Evolutionary conservation across 495 filamentous ascomycete species (phyloP), one percentile per base, ranked within the genome.

Genomic region (Astrothelium macrocarpum): DNA sequence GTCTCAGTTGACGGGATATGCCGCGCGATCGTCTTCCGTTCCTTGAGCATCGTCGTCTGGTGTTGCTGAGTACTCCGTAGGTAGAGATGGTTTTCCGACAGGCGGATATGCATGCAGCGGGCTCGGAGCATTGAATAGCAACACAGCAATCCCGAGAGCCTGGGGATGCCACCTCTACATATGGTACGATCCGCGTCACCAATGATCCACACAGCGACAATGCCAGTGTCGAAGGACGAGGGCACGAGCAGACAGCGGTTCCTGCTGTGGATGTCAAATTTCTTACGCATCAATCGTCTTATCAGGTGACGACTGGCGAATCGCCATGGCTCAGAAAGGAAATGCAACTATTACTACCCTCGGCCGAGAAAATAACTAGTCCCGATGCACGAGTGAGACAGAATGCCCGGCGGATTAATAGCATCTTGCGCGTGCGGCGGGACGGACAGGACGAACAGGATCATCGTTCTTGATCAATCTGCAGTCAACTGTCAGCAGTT

Each of bases 321-420:
- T 56, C 49, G 49, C 49, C 7, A 5, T 9, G 49, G 9, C 5
- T 25, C 4, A 56, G 25, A 5, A 20, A 23, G 45, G 11, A 14
- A 5, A 18, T 20, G 20, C 49, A 29, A 20, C 49, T 9, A 56
- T 25, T 25, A 28, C 49, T 11, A 20, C 49, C 9, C 49, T 56
- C 49, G 49, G 49, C 49, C 49, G 49, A 56, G 49, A 28, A 20
- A 2, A 20, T 10, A 9, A 7, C 49, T 56, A 10, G 23, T 56
- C 49, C 25, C 49, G 49, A 56, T 29, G 49, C 49, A 56, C 20
- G 25, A 56, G 49, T 56, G 49, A 56, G 49, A 56, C 49, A 29
- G 18, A 20, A 39, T 10, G 43, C 10, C 3, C 43, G 43, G 20
- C 25, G 23, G 49, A 56, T 29, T 26, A 29, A 56, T 16, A 12